A percentile compares a stretch with the other conserved stretches of the same genome.
Evolutionary conservation across 73 alveolate genomes (phyloP).

Genomic region (Paramecium tetraurelia): DNA sequence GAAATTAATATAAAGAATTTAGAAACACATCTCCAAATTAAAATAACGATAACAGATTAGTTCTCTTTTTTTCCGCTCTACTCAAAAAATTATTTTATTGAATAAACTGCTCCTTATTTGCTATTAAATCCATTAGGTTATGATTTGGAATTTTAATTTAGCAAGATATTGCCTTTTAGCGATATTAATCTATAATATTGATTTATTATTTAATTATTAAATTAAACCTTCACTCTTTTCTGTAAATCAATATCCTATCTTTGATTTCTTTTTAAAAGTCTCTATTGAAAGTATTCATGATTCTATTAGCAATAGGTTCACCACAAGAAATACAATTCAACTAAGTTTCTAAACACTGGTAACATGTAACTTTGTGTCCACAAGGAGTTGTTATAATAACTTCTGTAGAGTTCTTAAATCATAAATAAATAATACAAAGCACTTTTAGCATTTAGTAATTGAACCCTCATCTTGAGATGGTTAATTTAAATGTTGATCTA

Average conservation of each 20-base stretch:
- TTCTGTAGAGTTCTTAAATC: background rate
- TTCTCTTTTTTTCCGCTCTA: background rate
- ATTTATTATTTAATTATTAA: background rate
- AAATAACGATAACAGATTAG: background rate
- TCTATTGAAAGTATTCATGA: background rate
- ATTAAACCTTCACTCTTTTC: background rate
- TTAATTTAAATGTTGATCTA: background rate
- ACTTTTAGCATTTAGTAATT: background rate
- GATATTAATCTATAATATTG: background rate
- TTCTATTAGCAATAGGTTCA: background rate
- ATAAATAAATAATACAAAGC: background rate
- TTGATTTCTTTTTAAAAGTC: background rate
- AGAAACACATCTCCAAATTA: background rate
- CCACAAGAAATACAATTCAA: background rate
- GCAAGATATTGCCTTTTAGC: background rate
- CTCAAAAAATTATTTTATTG: background rate
- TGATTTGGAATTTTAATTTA: background rate
- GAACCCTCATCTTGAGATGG: background rate
- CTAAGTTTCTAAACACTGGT: background rate
- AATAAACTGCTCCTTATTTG: background rate
- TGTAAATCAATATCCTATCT: background rate
- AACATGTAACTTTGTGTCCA: background rate
- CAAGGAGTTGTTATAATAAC: background rate
- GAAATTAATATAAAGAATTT: background rate
- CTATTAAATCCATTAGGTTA: background rate